These are phyloP conservation scores for Aspergillus proliferans DNA, from an alignment of 2,329 filamentous ascomycete genomes.

Conservation along the genomic window DNA sequence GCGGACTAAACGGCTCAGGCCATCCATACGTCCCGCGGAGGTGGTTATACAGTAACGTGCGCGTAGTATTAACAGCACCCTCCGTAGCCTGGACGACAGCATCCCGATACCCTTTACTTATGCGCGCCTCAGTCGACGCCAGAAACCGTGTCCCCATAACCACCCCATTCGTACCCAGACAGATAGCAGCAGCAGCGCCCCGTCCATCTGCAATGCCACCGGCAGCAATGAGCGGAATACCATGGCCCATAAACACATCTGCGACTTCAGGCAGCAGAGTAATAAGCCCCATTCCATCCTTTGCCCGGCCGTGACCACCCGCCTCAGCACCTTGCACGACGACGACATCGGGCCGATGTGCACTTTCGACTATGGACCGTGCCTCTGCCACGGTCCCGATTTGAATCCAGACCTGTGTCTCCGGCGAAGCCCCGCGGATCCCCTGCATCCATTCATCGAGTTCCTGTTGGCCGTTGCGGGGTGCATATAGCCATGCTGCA, in stretches of 20 bases:
- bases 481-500: conserved; percentile 40
- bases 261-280: conserved; percentile 48
- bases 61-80: conserved; percentile 46
- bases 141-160: conserved; percentile 61
- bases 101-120: conserved; percentile 47
- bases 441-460: conserved; percentile 40
- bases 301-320: conserved; percentile 48
- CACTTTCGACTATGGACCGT: conserved; percentile 30
- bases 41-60: conserved; percentile 50
- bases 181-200: conserved; percentile 45
- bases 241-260: conserved; percentile 33
- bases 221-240: conserved; percentile 46
- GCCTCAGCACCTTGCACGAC: conserved; percentile 52
- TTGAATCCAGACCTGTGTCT: conserved; percentile 51
- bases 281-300: conserved; percentile 44
- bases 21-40: conserved; percentile 54
- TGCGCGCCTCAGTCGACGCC: conserved; percentile 46
- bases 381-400: conserved; percentile 49
- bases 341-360: conserved; percentile 45
- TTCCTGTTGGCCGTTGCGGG: conserved; percentile 25
- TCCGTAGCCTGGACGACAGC: conserved; percentile 48
- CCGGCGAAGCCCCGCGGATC: conserved; percentile 37
- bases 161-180: conserved; percentile 49
- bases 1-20: conserved; percentile 54
- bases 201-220: conserved; percentile 51